Base-by-base conservation (phyloP, 179 eudicot species). In the Vitellaria paradoxa region DNA sequence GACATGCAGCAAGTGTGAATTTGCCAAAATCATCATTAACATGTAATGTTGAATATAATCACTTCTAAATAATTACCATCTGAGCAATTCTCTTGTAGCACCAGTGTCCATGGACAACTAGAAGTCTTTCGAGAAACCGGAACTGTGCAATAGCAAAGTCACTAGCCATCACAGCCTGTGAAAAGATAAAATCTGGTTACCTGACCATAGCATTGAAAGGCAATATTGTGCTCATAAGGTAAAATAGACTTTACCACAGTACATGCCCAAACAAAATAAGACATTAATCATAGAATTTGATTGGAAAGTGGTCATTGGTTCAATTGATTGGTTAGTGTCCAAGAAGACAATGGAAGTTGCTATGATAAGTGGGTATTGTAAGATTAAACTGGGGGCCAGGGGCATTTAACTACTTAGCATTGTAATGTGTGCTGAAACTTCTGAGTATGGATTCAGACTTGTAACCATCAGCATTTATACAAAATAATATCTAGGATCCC, bases 111-210 rank as follows among this genome's bases (percentile, higher is more conserved):
- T 96, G 98, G 65, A 94, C 94, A 70, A 94, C 97, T 79, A 96
- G 79, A 86, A 96, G 94, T 81, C 91, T 94, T 86, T 96, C 99
- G 73, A 96, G 81, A 86, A 88, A 96, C 78, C 88, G 96, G 79
- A 96, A 96, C 79, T 96, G 99, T 23, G 99, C 98, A 82, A 96
- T 86, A 69, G 99, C 77, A 78, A 96, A 96, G 86, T 96, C 99
- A 81, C 99, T 96, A 81, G 99, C 96, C 99, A 96, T 96, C 87
- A 96, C 99, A 79, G 99, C 99, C 99, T 96, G 94, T 86, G 84
- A 76, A 85, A 76, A 79, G 81, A 83, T 79, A 78, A 86, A 40
- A 85, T 82, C 55, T 66, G 81, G 84, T 75, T 85, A 89, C 80
- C 82, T 53, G 81, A 60, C 65, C 45, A 26, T 21, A 76, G 49